Conservation (phyloP, 495 filamentous ascomycete species). For the Lasiosphaeria hispida region DNA sequence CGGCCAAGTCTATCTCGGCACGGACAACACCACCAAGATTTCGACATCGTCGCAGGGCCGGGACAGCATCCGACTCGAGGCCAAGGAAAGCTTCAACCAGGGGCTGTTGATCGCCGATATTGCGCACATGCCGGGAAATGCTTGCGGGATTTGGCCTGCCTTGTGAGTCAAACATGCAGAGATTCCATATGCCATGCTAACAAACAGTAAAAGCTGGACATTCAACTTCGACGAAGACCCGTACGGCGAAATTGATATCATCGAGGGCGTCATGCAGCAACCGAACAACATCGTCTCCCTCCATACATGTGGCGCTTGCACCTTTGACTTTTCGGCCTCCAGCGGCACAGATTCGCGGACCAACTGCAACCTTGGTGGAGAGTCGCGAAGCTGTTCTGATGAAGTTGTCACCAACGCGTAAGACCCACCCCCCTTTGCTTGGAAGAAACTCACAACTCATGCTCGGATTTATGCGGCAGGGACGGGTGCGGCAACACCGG, state of each 20-base stretch:
- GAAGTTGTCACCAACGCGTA: slow-evolving; percentile 11
- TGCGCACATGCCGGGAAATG: slow-evolving; percentile 65
- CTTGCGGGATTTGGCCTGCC: slow-evolving; percentile 70
- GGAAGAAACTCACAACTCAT: not conserved
- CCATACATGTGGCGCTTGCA: slow-evolving; percentile 62
- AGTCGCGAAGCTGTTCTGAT: slow-evolving; percentile 4
- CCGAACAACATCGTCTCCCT: slow-evolving; percentile 60
- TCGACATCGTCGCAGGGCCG: slow-evolving; percentile 49
- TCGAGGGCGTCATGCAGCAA: slow-evolving; percentile 62
- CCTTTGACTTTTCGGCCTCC: slow-evolving; percentile 34
- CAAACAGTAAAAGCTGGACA: slow-evolving; percentile 29
- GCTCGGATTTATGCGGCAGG: slow-evolving; percentile 9
- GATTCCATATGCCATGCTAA: slow-evolving; percentile 10
- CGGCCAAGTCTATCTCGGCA: slow-evolving; percentile 47
- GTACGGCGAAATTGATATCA: slow-evolving; percentile 79
- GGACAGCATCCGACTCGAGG: slow-evolving; percentile 62
- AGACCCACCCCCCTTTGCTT: not conserved
- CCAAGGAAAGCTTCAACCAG: slow-evolving; percentile 58
- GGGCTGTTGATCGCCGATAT: slow-evolving; percentile 67
- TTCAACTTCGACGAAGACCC: slow-evolving; percentile 35
- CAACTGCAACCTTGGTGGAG: slow-evolving; percentile 32
- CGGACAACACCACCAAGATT: slow-evolving; percentile 36
- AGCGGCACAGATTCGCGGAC: slow-evolving; percentile 44
- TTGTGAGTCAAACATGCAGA: not conserved
- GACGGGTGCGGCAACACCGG: slow-evolving; percentile 36